Evolutionary conservation across 768 basidiomycete species (phyloP).

Genomic region (Xerocomellus chrysenteron): DNA sequence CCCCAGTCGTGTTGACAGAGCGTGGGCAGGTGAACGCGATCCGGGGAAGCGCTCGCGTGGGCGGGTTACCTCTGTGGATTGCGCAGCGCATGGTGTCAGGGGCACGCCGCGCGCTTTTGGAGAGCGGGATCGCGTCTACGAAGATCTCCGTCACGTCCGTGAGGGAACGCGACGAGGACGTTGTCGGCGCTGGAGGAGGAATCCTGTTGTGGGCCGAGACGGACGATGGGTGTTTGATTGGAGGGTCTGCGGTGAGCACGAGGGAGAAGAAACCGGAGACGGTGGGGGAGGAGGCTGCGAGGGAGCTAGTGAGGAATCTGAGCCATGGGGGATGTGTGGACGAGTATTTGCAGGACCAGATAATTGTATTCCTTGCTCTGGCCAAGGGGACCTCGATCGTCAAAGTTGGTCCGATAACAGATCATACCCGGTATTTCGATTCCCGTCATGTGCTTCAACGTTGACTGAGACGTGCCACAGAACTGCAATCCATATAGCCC

Average conservation of each 20-base stretch:
- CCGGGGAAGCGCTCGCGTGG: slow-evolving; percentile 62
- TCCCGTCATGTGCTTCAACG: neutral
- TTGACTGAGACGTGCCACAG: slow-evolving; percentile 25
- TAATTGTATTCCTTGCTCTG: slow-evolving; percentile 74
- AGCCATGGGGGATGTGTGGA: slow-evolving; percentile 72
- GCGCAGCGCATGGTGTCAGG: slow-evolving; percentile 58
- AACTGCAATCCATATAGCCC: slow-evolving; percentile 72
- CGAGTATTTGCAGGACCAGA: slow-evolving; percentile 70
- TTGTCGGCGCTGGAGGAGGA: slow-evolving; percentile 66
- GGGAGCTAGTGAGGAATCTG: slow-evolving; percentile 55
- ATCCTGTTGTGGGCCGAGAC: slow-evolving; percentile 77
- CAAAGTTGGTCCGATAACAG: slow-evolving; percentile 52
- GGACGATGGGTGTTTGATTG: slow-evolving; percentile 62
- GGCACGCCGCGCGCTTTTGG: slow-evolving; percentile 44
- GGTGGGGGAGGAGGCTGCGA: slow-evolving; percentile 62
- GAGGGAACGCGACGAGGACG: slow-evolving; percentile 44
- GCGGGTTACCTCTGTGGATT: slow-evolving; percentile 56
- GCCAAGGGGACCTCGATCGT: slow-evolving; percentile 64
- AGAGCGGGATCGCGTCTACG: slow-evolving; percentile 30
- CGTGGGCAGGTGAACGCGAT: slow-evolving; percentile 54
- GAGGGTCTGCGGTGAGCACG: slow-evolving; percentile 63
- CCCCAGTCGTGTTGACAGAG: slow-evolving; percentile 49
- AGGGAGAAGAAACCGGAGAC: slow-evolving; percentile 44
- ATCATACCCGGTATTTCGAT: slow-evolving; percentile 61
- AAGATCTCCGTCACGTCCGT: slow-evolving; percentile 40